These are phyloP conservation scores for Ploettnerulaceae sp. DNA, from an alignment of 2,329 filamentous ascomycete species.

Conservation along the genomic window DNA sequence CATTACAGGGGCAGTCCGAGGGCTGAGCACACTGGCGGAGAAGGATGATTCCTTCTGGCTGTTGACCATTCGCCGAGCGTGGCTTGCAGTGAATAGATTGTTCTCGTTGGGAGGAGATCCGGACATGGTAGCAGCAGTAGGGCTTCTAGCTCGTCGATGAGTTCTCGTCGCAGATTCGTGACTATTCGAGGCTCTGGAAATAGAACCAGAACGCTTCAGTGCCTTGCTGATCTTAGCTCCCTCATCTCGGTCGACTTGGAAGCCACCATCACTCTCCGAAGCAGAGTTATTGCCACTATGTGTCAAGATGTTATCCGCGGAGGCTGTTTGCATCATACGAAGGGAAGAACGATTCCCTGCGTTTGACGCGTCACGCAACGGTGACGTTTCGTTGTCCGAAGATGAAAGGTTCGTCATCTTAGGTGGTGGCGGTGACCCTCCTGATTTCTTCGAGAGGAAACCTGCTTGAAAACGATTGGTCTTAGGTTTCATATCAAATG, in stretches of 20 bases:
- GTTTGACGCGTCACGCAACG: constrained; percentile 46
- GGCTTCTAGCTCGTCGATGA: constrained; percentile 31
- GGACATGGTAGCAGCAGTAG: constrained; percentile 44
- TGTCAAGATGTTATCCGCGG: constrained; percentile 24
- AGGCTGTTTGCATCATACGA: constrained; percentile 32
- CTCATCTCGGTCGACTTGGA: constrained; percentile 26
- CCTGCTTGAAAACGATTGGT: constrained; percentile 81
- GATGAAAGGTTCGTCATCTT: constrained; percentile 56
- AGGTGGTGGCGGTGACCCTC: constrained; percentile 59
- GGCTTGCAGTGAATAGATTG: constrained; percentile 59
- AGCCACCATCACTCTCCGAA: constrained; percentile 30
- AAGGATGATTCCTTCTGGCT: constrained; percentile 52
- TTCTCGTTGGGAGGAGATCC: constrained; percentile 53
- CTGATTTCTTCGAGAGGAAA: constrained; percentile 65
- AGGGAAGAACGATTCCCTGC: constrained; percentile 43
- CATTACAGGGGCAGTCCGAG: constrained; percentile 52
- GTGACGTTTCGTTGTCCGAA: constrained; percentile 49
- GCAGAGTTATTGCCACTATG: constrained; percentile 37
- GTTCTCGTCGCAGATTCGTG: constrained; percentile 25
- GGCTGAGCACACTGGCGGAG: constrained; percentile 55
- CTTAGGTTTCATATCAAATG: constrained; percentile 58
- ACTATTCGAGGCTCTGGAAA: constrained; percentile 25
- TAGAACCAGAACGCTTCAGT: constrained; percentile 30
- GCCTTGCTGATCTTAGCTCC: constrained; percentile 31
- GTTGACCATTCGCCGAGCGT: constrained; percentile 62